Conservation (phyloP, 257 asterid genomes). For the Agastache rugosa region DNA sequence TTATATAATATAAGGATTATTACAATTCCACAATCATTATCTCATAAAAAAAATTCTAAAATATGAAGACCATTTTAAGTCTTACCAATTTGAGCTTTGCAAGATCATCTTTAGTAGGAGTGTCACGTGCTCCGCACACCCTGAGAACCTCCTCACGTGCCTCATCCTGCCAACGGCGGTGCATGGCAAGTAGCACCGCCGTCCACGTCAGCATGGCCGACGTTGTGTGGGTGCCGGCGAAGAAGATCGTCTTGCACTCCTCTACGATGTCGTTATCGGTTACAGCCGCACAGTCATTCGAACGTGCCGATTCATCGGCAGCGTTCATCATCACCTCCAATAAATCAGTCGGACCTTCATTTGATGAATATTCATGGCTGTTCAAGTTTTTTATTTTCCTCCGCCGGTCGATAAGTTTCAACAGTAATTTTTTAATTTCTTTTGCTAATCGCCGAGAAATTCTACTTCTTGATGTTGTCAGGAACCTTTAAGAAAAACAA, state of each 20-base stretch:
- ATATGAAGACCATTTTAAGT: too few species aligned
- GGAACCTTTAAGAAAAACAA: slow-evolving; percentile 45
- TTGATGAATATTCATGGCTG: slow-evolving; percentile 34
- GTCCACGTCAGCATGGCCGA: slow-evolving; percentile 88
- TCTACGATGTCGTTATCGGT: slow-evolving; percentile 69
- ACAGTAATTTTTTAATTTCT: slow-evolving; percentile 60
- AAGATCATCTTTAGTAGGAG: slow-evolving; percentile 64
- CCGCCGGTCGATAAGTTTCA: slow-evolving; percentile 55
- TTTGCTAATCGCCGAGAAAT: slow-evolving; percentile 71
- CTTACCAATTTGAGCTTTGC: slow-evolving; percentile 75
- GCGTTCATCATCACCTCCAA: slow-evolving; percentile 78
- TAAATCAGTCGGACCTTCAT: slow-evolving; percentile 61
- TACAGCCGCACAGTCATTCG: background rate
- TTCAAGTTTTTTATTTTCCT: slow-evolving; percentile 28
- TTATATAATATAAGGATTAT: too few species aligned
- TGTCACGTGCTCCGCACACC: slow-evolving; percentile 79
- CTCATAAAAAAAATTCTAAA: too few species aligned
- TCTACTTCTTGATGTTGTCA: slow-evolving; percentile 73
- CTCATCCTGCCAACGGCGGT: slow-evolving; percentile 88
- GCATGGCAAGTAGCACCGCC: slow-evolving; percentile 77
- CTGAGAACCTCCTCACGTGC: slow-evolving; percentile 91
- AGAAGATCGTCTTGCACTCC: slow-evolving; percentile 87
- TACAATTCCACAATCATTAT: too few species aligned
- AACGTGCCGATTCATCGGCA: background rate
- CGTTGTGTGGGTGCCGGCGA: slow-evolving; percentile 85